Percentiles rank a stretch among this genome's conserved stretches.
These are phyloP conservation scores for Ceratobasidium sp. DNA, from an alignment of 1,284 basidiomycete genomes.

Conservation along the genomic window DNA sequence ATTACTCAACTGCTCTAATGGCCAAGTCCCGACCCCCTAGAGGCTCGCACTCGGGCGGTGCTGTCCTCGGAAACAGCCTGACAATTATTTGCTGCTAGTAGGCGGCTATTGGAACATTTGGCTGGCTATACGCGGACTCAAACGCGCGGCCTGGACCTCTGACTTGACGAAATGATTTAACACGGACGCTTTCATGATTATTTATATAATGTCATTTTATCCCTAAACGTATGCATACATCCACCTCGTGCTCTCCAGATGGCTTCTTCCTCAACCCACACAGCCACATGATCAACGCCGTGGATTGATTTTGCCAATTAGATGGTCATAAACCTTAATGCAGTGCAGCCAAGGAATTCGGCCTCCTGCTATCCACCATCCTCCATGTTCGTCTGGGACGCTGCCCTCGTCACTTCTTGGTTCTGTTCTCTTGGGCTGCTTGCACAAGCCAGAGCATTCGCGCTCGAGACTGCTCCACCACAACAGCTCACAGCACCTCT, in stretches of 20 bases:
- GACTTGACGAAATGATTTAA: background rate
- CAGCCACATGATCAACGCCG: constrained; percentile 22
- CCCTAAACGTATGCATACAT: background rate
- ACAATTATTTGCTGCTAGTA: background rate
- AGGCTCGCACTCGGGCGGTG: background rate
- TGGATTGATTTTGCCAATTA: too few species aligned
- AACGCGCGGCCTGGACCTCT: background rate
- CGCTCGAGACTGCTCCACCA: constrained; percentile 16
- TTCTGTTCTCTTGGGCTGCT: background rate
- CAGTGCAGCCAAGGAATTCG: too few species aligned
- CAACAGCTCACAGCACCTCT: constrained; percentile 66
- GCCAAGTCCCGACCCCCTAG: background rate
- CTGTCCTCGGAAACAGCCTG: background rate
- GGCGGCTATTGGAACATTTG: constrained; percentile 10
- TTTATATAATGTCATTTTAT: constrained; percentile 16
- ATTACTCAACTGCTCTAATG: constrained; percentile 34
- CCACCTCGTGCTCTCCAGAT: too few species aligned
- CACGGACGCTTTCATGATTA: background rate
- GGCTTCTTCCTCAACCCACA: too few species aligned
- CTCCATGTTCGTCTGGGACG: constrained; percentile 5
- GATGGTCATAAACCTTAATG: too few species aligned
- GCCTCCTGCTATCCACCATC: constrained; percentile 3
- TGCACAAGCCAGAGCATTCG: background rate
- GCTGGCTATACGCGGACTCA: background rate
- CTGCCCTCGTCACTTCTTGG: constrained; percentile 1